Conservation (phyloP, 2,329 filamentous ascomycete genomes). For the Myriosclerotinia curreyana region DNA sequence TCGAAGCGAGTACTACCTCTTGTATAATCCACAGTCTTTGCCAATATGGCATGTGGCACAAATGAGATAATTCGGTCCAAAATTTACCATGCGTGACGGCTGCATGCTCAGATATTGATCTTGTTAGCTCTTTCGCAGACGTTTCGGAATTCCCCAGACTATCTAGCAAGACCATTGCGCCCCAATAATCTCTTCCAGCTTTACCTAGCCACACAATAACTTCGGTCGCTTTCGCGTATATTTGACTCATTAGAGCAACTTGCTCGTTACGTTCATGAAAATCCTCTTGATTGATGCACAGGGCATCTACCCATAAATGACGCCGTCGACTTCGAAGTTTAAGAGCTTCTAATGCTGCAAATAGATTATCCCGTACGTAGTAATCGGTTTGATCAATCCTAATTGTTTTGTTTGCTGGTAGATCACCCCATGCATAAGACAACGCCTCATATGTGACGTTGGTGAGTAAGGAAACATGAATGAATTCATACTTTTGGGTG, state of each 20-base stretch:
- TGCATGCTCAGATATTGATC: conserved; percentile 10
- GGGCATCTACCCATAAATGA: conserved; percentile 18
- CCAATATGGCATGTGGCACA: conserved; percentile 19
- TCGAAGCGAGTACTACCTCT: conserved; percentile 21
- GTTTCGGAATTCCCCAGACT: conserved; percentile 4
- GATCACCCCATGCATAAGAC: conserved; percentile 23
- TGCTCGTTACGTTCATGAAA: conserved; percentile 21
- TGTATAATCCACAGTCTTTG: conserved; percentile 21
- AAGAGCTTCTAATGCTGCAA: conserved; percentile 11
- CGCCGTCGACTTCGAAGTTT: conserved; percentile 5
- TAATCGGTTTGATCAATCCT: conserved; percentile 11
- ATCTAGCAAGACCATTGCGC: conserved; percentile 19
- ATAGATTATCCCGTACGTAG: conserved; percentile 17
- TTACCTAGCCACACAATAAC: conserved; percentile 18
- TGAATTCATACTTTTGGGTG: conserved; percentile 13
- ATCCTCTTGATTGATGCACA: conserved; percentile 22
- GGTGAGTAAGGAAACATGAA: conserved; percentile 19
- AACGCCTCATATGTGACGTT: conserved; percentile 22
- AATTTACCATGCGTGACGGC: conserved; percentile 14
- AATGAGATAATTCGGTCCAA: conserved; percentile 14
- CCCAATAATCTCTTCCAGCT: conserved; percentile 21
- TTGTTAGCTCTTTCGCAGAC: conserved; percentile 14
- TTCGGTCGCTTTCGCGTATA: conserved; percentile 15
- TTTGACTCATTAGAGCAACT: conserved; percentile 19
- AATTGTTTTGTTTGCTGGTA: conserved; percentile 9